A percentile compares a stretch with the other conserved stretches of the same genome.
Conservation (phyloP, 2,329 filamentous ascomycete species). For the Lasiodiplodia gonubiensis region DNA sequence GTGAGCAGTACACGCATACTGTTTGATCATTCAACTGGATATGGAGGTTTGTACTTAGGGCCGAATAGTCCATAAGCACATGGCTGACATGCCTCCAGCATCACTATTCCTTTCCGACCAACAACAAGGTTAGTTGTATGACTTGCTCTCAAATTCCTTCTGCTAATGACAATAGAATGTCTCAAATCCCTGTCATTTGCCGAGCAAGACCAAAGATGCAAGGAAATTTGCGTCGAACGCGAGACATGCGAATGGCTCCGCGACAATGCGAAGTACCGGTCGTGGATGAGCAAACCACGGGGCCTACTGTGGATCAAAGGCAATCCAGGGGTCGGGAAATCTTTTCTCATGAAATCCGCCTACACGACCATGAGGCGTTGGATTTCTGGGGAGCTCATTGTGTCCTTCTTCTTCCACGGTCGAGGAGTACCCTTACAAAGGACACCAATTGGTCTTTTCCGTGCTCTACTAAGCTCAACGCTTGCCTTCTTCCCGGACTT, state of each 20-base stretch:
- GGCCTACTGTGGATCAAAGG: conserved; percentile 8
- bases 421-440: not conserved
- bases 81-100: not conserved
- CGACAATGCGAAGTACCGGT: not conserved
- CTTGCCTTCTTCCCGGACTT: not conserved
- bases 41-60: not conserved
- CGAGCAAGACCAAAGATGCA: not conserved
- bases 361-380: not conserved
- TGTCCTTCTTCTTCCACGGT: conserved; percentile 1
- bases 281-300: not conserved
- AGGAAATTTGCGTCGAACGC: not conserved
- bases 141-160: not conserved
- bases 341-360: not conserved
- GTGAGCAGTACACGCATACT: not conserved
- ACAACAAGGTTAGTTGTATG: not conserved
- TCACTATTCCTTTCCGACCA: not conserved
- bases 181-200: not conserved
- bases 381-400: not conserved
- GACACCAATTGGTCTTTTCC: not conserved
- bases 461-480: not conserved
- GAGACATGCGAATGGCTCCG: conserved; percentile 7
- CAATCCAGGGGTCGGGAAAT: not conserved
- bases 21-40: not conserved
- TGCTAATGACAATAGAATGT: not conserved
- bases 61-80: not conserved